phyloP scores from a whole-genome alignment of 2,329 filamentous ascomycete species.

The Alternaria hordeiaustralica region DNA sequence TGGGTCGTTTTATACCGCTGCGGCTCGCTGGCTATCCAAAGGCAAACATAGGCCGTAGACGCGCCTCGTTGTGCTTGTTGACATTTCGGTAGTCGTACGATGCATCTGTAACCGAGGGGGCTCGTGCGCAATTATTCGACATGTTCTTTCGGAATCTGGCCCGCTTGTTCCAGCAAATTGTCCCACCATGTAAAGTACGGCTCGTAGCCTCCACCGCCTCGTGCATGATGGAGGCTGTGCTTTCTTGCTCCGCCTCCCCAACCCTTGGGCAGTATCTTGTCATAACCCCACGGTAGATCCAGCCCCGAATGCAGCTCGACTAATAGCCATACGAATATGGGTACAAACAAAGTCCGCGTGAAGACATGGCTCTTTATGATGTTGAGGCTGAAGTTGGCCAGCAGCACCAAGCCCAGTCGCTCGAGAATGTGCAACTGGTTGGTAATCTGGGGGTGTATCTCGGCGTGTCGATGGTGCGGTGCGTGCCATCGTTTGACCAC shows the following conservation, averaged over 20 bases:
- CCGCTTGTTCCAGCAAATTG: background rate
- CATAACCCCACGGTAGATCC: background rate
- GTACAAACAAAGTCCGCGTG: background rate
- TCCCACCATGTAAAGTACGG: background rate
- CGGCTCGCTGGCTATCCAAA: background rate
- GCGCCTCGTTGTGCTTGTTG: background rate
- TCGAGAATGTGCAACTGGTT: background rate
- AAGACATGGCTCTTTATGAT: background rate
- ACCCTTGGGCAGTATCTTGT: background rate
- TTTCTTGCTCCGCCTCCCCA: background rate
- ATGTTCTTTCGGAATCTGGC: background rate
- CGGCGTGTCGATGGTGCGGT: conserved; percentile 1
- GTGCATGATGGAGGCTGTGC: background rate
- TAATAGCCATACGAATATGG: background rate
- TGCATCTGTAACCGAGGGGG: background rate
- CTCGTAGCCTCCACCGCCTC: background rate
- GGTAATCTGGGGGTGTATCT: background rate
- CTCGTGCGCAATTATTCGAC: background rate
- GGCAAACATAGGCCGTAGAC: background rate
- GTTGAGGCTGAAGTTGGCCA: background rate
- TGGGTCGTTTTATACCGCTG: background rate
- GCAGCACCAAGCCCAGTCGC: background rate
- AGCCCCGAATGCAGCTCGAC: background rate
- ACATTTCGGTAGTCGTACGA: background rate
- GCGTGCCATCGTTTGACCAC: background rate